Evolutionary conservation across 1,284 basidiomycete genomes (phyloP), one percentile per base, ranked within the genome.

Genomic region (Ceratobasidium sp.): DNA sequence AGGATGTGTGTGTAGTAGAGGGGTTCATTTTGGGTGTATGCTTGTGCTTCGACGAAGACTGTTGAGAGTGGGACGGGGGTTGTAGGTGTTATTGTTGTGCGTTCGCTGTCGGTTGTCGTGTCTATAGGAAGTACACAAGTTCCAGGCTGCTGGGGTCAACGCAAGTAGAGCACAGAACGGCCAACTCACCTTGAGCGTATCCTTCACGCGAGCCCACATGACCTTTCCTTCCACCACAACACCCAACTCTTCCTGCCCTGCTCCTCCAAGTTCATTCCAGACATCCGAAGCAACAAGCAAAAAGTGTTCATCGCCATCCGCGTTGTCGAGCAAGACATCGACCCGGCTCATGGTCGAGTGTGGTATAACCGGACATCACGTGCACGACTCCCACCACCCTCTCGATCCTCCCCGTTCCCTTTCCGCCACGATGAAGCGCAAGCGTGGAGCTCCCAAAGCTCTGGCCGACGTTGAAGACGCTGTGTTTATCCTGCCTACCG

Each of bases 1-100:
- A 83, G 69, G n/a, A 83, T 81, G n/a, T 73, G 80, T 15, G 42
- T 4, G 61, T 75, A 75, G 46, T 75, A 75, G 13, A 15, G 44
- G 42, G 64, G 60, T 53, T 58, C 60, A 28, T 42, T 23, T 4
- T 13, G 46, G 3, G 60, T 64, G 61, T 64, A 75, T 23, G 72
- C 42, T 12, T 44, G 33, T 5, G 72, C n/a, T 15, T 60, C 61
- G 72, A 75, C 72, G n/a, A 75, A 75, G 26, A 73, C 71, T 6
- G 71, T 73, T 26, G 71, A 73, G 60, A 73, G 71, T 28, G 71
- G 71, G 46, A 73, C 28, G 23, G 71, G 71, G 5, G 58, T 73
- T 23, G 71, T 73, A 15, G 20, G 44, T 18, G 23, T 18, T 7
- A 73, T 73, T 1, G 60, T 26, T 42, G 44, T 53, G 26, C 60